Conservation (phyloP, 192 early-diverging fungal genomes). For the Mortierella alpina region DNA sequence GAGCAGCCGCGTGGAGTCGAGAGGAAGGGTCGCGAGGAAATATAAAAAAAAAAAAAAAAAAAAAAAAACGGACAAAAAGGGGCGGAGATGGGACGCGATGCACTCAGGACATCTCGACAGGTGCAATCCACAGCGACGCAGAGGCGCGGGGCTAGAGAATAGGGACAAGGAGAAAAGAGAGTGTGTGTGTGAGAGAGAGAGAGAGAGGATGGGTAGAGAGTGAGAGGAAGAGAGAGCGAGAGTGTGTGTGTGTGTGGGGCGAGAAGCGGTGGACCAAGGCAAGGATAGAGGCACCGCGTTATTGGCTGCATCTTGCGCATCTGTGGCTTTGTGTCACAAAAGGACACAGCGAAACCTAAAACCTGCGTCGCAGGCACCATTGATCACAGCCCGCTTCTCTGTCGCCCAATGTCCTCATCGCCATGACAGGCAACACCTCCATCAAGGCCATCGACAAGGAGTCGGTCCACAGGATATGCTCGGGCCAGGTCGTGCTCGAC, state of each 20-base stretch:
- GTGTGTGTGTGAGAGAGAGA: background rate
- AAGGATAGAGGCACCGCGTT: background rate
- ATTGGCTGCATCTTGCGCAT: background rate
- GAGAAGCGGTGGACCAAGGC: background rate
- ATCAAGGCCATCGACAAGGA: constrained; percentile 65
- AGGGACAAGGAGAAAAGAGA: background rate
- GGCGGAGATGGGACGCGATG: background rate
- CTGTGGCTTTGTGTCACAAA: background rate
- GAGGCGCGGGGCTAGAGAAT: background rate
- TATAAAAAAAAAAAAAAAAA: background rate
- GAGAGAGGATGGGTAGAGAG: background rate
- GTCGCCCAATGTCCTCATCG: background rate
- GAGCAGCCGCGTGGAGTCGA: too few species aligned
- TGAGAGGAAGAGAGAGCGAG: background rate
- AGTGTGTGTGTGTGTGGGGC: background rate
- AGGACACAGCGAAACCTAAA: background rate
- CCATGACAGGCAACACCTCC: constrained; percentile 13
- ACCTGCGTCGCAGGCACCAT: background rate
- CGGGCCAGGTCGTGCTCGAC: constrained; percentile 90
- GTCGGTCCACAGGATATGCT: constrained; percentile 84
- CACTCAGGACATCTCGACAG: too few species aligned
- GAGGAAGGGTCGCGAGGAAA: background rate
- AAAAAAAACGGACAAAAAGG: background rate
- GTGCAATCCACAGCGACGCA: background rate
- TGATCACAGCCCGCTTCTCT: background rate